phyloP scores from a whole-genome alignment of 306 rosid species.

The Nissolia schottii region DNA sequence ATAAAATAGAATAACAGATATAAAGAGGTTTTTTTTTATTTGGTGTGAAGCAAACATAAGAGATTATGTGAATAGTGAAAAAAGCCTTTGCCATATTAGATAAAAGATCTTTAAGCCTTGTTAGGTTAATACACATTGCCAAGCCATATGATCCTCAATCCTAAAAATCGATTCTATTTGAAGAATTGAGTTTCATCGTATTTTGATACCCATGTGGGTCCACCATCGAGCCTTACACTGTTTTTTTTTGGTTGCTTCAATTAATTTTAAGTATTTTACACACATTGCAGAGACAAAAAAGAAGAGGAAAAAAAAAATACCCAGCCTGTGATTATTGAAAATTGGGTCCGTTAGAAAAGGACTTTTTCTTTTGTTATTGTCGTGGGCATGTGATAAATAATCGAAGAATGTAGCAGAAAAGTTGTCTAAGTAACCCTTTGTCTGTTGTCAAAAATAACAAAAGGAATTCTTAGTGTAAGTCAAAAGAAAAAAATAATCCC shows the following conservation, averaged over 20 bases:
- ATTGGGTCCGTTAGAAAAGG: neutral
- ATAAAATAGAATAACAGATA: neutral
- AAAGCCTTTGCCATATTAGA: neutral
- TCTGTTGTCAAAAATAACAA: neutral
- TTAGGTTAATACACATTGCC: neutral
- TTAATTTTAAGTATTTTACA: no score
- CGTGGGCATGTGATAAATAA: neutral
- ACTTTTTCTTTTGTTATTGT: neutral
- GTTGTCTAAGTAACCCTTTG: constrained; percentile 14
- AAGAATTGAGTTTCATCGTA: neutral
- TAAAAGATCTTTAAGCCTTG: neutral
- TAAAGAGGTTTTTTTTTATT: neutral
- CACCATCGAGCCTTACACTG: neutral
- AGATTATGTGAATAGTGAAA: neutral
- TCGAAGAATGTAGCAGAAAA: neutral
- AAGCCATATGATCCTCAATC: neutral
- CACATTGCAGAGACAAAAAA: no score
- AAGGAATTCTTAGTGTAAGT: constrained; percentile 25
- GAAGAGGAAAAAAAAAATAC: no score
- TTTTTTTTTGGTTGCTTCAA: no score
- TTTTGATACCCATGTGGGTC: neutral
- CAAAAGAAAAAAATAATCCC: constrained; percentile 15
- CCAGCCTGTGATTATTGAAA: neutral
- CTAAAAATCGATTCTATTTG: neutral
- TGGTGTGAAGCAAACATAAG: neutral